Conservation (phyloP, 2,329 filamentous ascomycete species). For the Sporothrix inflata region DNA sequence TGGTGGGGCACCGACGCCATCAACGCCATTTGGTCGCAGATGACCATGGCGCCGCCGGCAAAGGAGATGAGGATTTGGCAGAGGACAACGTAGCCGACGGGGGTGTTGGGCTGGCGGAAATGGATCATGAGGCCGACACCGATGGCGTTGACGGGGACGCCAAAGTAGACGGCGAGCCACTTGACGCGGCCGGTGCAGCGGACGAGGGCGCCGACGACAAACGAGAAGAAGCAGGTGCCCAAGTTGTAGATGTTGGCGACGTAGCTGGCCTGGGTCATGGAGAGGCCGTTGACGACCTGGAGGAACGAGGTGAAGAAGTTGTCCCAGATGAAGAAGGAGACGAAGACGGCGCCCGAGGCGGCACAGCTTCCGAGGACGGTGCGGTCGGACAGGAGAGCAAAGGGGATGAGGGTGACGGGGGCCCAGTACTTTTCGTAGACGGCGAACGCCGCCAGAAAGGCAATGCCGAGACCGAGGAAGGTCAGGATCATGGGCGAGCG, state of each 20-base stretch:
- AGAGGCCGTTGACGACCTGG: constrained; percentile 34
- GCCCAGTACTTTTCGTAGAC: constrained; percentile 46
- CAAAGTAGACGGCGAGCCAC: constrained; percentile 45
- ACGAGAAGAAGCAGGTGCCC: constrained; percentile 47
- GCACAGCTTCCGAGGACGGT: constrained; percentile 45
- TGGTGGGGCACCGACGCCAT: constrained; percentile 61
- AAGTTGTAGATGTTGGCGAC: constrained; percentile 31
- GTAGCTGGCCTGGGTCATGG: constrained; percentile 33
- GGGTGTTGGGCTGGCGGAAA: constrained; percentile 54
- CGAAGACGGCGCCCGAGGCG: constrained; percentile 26
- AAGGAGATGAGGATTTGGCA: constrained; percentile 59
- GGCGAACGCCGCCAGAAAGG: constrained; percentile 45
- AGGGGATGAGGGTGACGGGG: constrained; percentile 46
- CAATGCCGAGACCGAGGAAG: constrained; percentile 44
- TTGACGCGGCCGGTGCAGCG: constrained; percentile 54
- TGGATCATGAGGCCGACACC: constrained; percentile 59
- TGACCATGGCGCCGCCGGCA: constrained; percentile 61
- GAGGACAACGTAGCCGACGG: constrained; percentile 56
- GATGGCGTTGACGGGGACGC: constrained; percentile 56
- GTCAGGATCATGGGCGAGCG: constrained; percentile 47
- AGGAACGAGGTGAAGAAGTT: constrained; percentile 35
- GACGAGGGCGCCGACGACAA: constrained; percentile 46
- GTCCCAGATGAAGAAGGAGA: constrained; percentile 33
- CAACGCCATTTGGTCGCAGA: constrained; percentile 61
- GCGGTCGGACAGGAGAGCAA: constrained; percentile 49